A percentile compares a stretch with the other conserved stretches of the same genome.
phyloP scores from a whole-genome alignment of 2,329 filamentous ascomycete genomes.

The Salinomyces thailandicus region DNA sequence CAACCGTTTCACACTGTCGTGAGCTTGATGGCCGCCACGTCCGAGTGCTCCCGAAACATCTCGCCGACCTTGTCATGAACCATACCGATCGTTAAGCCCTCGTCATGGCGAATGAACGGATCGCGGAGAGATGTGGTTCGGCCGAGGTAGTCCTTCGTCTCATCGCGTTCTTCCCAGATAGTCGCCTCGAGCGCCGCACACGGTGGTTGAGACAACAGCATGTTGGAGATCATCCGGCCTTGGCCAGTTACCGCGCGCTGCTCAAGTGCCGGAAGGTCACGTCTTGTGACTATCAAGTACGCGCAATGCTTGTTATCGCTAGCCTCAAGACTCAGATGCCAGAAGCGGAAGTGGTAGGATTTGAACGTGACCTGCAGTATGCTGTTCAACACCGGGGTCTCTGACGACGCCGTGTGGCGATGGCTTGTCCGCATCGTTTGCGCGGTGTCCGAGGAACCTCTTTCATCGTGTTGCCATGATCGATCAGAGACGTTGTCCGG shows the following conservation, averaged over 20 bases:
- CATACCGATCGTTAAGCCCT: conserved; percentile 13
- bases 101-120: conserved; percentile 9
- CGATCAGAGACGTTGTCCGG: conserved; percentile 7
- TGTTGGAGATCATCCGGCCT: conserved; percentile 10
- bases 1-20: conserved; percentile 16
- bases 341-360: conserved; percentile 16
- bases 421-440: conserved; percentile 1
- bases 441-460: neutral
- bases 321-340: conserved; percentile 10
- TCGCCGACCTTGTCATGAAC: conserved; percentile 11
- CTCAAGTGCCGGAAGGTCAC: conserved; percentile 9
- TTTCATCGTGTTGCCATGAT: conserved; percentile 3
- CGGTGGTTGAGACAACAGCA: conserved; percentile 17
- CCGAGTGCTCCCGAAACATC: conserved; percentile 15
- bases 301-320: conserved; percentile 11
- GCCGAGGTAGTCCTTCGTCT: conserved; percentile 16
- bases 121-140: conserved; percentile 11
- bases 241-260: conserved; percentile 5
- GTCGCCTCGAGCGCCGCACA: conserved; percentile 11
- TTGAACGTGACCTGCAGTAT: conserved; percentile 15
- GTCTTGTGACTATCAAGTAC: conserved; percentile 14
- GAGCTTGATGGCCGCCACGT: conserved; percentile 17
- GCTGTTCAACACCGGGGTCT: conserved; percentile 12
- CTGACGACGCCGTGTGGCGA: neutral
- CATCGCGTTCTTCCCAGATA: conserved; percentile 18